These are phyloP conservation scores for Coemansia sp. DNA, from an alignment of 192 early-diverging fungal species.

Conservation along the genomic window DNA sequence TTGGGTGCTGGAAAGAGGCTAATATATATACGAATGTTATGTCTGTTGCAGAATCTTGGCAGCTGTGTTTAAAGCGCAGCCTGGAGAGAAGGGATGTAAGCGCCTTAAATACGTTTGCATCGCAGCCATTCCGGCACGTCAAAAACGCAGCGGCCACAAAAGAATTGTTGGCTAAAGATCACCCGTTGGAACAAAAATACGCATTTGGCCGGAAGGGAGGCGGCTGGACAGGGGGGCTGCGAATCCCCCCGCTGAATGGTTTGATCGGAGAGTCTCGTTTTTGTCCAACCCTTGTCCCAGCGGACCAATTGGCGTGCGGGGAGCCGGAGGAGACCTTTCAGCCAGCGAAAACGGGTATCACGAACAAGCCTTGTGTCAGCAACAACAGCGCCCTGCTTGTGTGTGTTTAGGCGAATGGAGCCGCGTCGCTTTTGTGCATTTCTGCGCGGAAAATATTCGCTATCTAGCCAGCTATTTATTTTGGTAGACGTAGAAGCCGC, in stretches of 20 bases:
- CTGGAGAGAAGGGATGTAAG: neutral
- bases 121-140: neutral
- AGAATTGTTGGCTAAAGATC: neutral
- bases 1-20: neutral
- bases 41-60: neutral
- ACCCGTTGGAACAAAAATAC: neutral
- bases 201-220: constrained; percentile 2
- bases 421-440: neutral
- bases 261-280: neutral
- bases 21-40: neutral
- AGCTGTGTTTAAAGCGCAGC: neutral
- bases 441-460: neutral
- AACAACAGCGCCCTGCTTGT: neutral
- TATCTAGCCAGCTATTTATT: neutral
- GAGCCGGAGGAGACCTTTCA: neutral
- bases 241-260: neutral
- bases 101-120: neutral
- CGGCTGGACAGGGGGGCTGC: neutral
- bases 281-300: neutral
- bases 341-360: constrained; percentile 2
- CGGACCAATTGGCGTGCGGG: neutral
- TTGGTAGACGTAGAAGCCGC: neutral
- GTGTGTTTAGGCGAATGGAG: neutral
- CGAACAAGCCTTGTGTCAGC: neutral
- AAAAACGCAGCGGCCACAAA: constrained; percentile 1